A percentile compares a stretch with the other conserved stretches of the same genome.
Evolutionary conservation across 306 rosid genomes (phyloP).

Genomic region (Cucumis cinereus): DNA sequence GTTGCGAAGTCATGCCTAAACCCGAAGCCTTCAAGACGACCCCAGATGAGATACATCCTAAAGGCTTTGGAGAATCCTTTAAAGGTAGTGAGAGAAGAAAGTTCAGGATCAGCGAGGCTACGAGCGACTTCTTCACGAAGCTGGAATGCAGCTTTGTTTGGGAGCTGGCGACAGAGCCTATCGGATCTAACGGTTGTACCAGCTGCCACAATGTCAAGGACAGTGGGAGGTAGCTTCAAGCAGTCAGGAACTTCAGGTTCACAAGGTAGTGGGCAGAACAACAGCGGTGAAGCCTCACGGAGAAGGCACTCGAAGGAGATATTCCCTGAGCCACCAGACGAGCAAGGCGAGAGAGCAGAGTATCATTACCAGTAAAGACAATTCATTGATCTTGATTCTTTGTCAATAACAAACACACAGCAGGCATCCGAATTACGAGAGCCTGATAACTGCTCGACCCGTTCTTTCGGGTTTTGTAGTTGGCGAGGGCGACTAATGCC

Average conservation of each 20-base stretch:
- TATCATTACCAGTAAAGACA: constrained; percentile 20
- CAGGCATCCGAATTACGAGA: constrained; percentile 30
- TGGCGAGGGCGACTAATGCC: constrained; percentile 11
- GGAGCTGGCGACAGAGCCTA: constrained; percentile 82
- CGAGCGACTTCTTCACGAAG: constrained; percentile 76
- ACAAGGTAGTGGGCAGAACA: constrained; percentile 47
- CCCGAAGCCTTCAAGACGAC: constrained; percentile 78
- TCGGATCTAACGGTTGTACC: constrained; percentile 53
- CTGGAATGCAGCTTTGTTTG: constrained; percentile 88
- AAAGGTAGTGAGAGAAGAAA: constrained; percentile 87
- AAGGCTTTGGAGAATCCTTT: constrained; percentile 89
- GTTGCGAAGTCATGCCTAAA: constrained; percentile 89
- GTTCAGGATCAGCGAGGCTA: constrained; percentile 60
- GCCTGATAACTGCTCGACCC: constrained; percentile 17
- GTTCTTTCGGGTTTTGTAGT: constrained; percentile 13
- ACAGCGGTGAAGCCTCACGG: constrained; percentile 38
- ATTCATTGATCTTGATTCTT: constrained; percentile 35
- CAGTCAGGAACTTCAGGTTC: constrained; percentile 57
- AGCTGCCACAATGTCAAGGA: constrained; percentile 29
- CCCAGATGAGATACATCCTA: constrained; percentile 75
- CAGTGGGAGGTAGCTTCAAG: constrained; percentile 48
- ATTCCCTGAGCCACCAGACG: constrained; percentile 63
- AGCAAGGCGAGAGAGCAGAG: constrained; percentile 48
- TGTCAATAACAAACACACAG: constrained; percentile 42
- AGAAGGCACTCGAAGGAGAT: constrained; percentile 64